Evolutionary conservation across 2,329 filamentous ascomycete genomes (phyloP).

Genomic region (Stemphylium vesicarium): DNA sequence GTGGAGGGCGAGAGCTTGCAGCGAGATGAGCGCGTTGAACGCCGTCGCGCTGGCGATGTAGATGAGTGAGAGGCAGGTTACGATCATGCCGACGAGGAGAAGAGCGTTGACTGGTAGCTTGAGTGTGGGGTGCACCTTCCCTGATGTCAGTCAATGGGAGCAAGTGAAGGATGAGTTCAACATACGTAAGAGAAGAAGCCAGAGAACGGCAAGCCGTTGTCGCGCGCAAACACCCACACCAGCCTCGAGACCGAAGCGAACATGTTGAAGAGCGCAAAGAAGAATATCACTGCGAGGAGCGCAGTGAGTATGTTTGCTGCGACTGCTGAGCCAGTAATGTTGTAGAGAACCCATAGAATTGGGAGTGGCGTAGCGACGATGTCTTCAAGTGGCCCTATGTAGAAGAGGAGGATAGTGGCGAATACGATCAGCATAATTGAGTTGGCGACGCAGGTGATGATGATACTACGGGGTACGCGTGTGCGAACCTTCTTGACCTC

Average conservation of each 20-base stretch:
- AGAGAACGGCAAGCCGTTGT: constrained; percentile 54
- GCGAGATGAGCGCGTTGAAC: constrained; percentile 41
- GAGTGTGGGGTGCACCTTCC: constrained; percentile 36
- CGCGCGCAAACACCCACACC: constrained; percentile 58
- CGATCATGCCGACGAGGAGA: constrained; percentile 28
- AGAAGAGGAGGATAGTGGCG: constrained; percentile 54
- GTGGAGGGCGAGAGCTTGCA: constrained; percentile 40
- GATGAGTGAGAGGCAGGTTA: constrained; percentile 44
- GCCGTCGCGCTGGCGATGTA: constrained; percentile 46
- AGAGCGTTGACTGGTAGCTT: constrained; percentile 35
- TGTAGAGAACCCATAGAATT: constrained; percentile 50
- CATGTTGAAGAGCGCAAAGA: constrained; percentile 51
- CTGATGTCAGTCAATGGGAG: background rate
- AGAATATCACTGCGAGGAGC: constrained; percentile 48
- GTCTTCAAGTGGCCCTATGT: constrained; percentile 49
- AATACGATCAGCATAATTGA: constrained; percentile 53
- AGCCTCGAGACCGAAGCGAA: constrained; percentile 57
- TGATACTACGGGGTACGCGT: constrained; percentile 50
- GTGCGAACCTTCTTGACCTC: constrained; percentile 52
- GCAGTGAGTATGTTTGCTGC: constrained; percentile 52
- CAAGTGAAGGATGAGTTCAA: background rate
- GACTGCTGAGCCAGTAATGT: constrained; percentile 49
- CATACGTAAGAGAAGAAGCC: constrained; percentile 40
- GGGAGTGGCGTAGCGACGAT: constrained; percentile 26
- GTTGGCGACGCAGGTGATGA: constrained; percentile 49